Percentiles rank a stretch among this genome's conserved stretches.
These are phyloP conservation scores for Fusarium udum DNA, from an alignment of 2,329 filamentous ascomycete genomes.

Conservation along the genomic window DNA sequence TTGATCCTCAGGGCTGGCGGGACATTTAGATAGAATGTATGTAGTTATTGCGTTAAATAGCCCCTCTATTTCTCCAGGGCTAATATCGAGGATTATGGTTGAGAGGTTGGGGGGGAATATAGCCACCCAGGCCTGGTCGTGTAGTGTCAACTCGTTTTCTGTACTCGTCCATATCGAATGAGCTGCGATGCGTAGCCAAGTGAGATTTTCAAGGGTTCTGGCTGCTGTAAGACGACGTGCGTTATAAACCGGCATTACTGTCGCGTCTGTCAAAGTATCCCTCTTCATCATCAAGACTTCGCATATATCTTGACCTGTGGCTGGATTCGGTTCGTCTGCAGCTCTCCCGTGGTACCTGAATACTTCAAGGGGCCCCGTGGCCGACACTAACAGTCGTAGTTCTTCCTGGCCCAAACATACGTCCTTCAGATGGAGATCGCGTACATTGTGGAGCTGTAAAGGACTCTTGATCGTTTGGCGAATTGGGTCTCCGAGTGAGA, in stretches of 20 bases:
- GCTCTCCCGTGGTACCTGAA: fast-evolving
- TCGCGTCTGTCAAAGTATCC: not conserved
- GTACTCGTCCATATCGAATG: not conserved
- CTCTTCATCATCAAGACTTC: not conserved
- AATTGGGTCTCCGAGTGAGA: not conserved
- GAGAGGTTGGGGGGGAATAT: not conserved
- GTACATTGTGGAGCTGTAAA: not conserved
- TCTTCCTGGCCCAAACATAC: not conserved
- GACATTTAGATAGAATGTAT: not conserved
- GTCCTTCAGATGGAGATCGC: fast-evolving
- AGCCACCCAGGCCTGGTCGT: not conserved
- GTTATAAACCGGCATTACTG: not conserved
- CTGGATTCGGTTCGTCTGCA: not conserved
- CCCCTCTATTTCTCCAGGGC: not conserved
- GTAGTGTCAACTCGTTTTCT: not conserved
- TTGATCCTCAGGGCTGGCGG: not conserved
- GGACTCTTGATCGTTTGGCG: not conserved
- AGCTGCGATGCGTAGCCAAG: not conserved
- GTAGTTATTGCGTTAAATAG: not conserved
- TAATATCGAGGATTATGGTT: not conserved
- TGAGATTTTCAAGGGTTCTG: not conserved
- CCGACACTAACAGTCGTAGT: not conserved
- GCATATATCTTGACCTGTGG: not conserved
- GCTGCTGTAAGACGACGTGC: not conserved
- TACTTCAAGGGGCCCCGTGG: not conserved